Percentiles rank a stretch among this genome's conserved stretches.
Conservation (phyloP, 805 yeast genomes). For the Kodamaea sagamina region DNA sequence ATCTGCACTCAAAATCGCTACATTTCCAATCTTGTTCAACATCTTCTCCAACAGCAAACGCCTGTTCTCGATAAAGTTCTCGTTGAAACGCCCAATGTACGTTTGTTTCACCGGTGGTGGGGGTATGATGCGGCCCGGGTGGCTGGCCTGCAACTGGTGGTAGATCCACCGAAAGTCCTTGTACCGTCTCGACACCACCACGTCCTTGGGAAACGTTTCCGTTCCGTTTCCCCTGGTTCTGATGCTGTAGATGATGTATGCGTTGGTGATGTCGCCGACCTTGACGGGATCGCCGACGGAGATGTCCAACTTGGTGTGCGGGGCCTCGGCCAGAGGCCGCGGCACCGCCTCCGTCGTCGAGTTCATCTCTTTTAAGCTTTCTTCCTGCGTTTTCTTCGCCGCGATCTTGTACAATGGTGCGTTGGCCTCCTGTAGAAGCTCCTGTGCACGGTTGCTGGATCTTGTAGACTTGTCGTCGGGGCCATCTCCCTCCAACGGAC, state of each 20-base stretch:
- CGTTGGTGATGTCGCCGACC: slow-evolving; percentile 85
- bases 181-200: slow-evolving; percentile 75
- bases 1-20: slow-evolving; percentile 62
- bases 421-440: slow-evolving; percentile 47
- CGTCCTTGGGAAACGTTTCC: slow-evolving; percentile 17
- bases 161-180: slow-evolving; percentile 94
- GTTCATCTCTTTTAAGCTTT: slow-evolving; percentile 2
- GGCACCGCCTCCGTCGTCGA: slow-evolving; percentile 7
- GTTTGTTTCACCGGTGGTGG: slow-evolving; percentile 94
- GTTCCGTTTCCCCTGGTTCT: slow-evolving; percentile 47
- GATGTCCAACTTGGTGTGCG: slow-evolving; percentile 52
- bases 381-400: slow-evolving; percentile 19
- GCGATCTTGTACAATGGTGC: slow-evolving; percentile 54
- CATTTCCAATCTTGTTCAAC: slow-evolving; percentile 70
- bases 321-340: slow-evolving; percentile 15
- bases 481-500: slow-evolving; percentile 9
- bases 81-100: slow-evolving; percentile 86
- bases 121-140: slow-evolving; percentile 89
- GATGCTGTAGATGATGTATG: slow-evolving; percentile 86
- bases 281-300: slow-evolving; percentile 87
- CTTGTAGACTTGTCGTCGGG: slow-evolving; percentile 23
- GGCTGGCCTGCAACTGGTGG: slow-evolving; percentile 79
- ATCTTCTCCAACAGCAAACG: slow-evolving; percentile 82
- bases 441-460: slow-evolving; percentile 29
- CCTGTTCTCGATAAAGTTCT: slow-evolving; percentile 84